phyloP scores from a whole-genome alignment of 148 eudicot genomes.

The Suaeda aralocaspica region DNA sequence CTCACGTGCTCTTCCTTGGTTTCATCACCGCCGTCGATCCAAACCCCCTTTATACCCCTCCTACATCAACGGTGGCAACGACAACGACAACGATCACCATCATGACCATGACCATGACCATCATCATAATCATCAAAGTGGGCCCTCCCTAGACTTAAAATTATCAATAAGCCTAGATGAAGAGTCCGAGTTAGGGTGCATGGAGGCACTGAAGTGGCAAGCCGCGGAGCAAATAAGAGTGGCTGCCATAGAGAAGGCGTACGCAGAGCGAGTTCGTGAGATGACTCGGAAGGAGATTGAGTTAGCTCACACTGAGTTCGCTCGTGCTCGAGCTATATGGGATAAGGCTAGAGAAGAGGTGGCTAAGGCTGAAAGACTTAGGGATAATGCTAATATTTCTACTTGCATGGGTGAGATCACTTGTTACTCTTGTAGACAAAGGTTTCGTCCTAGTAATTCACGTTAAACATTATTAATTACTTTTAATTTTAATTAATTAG shows the following conservation, averaged over 20 bases:
- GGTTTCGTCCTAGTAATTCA: slow-evolving; percentile 41
- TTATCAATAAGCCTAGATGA: slow-evolving; percentile 53
- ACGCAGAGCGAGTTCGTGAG: slow-evolving; percentile 85
- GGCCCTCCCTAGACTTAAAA: slow-evolving; percentile 65
- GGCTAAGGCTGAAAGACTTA: slow-evolving; percentile 54
- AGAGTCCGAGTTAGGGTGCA: slow-evolving; percentile 8
- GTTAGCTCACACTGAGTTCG: slow-evolving; percentile 78
- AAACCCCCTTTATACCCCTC: slow-evolving; percentile 11
- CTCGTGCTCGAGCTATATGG: slow-evolving; percentile 72
- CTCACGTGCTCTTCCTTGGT: slow-evolving; percentile 24
- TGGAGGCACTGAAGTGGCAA: slow-evolving; percentile 67
- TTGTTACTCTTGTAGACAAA: slow-evolving; percentile 79
- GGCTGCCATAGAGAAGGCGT: slow-evolving; percentile 77
- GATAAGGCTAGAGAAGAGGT: slow-evolving; percentile 79
- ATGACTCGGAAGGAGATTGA: slow-evolving; percentile 73
- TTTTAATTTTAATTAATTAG: not conserved
- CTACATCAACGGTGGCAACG: not conserved
- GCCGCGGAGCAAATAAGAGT: slow-evolving; percentile 73
- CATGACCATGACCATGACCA: not conserved
- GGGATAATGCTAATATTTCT: slow-evolving; percentile 35
- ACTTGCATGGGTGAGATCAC: slow-evolving; percentile 74
- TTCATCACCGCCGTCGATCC: slow-evolving; percentile 17
- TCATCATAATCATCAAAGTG: not conserved
- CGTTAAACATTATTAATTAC: no score
- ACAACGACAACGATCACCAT: not conserved